A percentile compares a stretch with the other conserved stretches of the same genome.
Conservation (phyloP, 352 stramenopile species). For the Pythium sukuiense region DNA sequence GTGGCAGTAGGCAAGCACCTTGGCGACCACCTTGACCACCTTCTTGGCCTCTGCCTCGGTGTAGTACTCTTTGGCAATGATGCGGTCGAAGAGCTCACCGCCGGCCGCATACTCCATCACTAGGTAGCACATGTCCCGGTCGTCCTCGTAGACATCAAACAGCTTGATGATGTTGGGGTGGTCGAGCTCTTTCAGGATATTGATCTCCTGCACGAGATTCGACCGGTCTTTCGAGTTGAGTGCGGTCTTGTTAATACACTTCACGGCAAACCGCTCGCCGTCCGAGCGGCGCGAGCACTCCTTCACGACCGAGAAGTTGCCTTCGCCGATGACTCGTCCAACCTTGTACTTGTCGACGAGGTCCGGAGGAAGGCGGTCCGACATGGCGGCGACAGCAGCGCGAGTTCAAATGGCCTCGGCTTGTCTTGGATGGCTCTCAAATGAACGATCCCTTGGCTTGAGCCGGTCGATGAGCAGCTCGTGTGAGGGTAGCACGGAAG, state of each 20-base stretch:
- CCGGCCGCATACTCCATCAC: conserved; percentile 89
- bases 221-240: conserved; percentile 79
- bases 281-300: conserved; percentile 55
- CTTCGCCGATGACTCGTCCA: conserved; percentile 73
- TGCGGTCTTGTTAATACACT: conserved; percentile 82
- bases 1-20: conserved; percentile 89
- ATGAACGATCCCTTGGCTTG: background rate
- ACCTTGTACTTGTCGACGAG: conserved; percentile 83
- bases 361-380: conserved; percentile 48
- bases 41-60: conserved; percentile 85
- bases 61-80: conserved; percentile 93
- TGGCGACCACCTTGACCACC: conserved; percentile 83
- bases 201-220: conserved; percentile 82
- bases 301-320: conserved; percentile 87
- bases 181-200: conserved; percentile 80
- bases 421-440: background rate
- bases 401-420: background rate
- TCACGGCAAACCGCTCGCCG: conserved; percentile 68
- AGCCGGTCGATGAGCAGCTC: background rate
- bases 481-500: no score
- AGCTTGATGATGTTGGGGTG: conserved; percentile 91
- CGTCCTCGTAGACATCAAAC: conserved; percentile 80
- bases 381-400: conserved; percentile 32
- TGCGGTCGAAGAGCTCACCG: conserved; percentile 92
- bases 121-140: conserved; percentile 76